phyloP scores from a whole-genome alignment of 2,329 filamentous ascomycete genomes.

The Emericellopsis atlantica region DNA sequence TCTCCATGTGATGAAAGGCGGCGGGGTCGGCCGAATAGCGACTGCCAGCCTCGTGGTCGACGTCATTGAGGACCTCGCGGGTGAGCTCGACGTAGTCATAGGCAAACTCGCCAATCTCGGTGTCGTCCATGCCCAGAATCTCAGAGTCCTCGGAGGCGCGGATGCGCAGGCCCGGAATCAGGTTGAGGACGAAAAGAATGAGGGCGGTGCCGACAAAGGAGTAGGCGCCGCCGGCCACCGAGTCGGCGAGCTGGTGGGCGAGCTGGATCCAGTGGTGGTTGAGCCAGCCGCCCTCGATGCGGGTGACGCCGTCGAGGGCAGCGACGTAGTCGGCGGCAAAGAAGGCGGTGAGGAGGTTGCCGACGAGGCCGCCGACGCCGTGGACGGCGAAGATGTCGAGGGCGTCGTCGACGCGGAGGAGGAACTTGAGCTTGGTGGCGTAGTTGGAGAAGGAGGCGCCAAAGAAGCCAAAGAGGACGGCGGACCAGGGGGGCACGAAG shows the following conservation, averaged over 20 bases:
- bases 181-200: constrained; percentile 70
- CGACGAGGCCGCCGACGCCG: constrained; percentile 63
- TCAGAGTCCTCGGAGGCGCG: constrained; percentile 68
- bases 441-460: constrained; percentile 76
- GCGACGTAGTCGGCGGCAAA: constrained; percentile 81
- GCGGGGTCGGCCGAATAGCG: constrained; percentile 27
- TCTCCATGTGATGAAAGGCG: constrained; percentile 30
- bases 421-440: constrained; percentile 81
- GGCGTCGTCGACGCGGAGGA: constrained; percentile 69
- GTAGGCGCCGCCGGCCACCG: constrained; percentile 61
- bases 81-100: constrained; percentile 86
- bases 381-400: constrained; percentile 84
- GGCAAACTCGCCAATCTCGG: constrained; percentile 88
- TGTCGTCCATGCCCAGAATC: constrained; percentile 75
- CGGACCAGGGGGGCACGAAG: constrained; percentile 74
- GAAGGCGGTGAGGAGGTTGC: constrained; percentile 68
- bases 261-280: constrained; percentile 77
- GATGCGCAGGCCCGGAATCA: constrained; percentile 63
- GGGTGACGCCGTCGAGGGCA: constrained; percentile 57
- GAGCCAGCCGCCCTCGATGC: constrained; percentile 67
- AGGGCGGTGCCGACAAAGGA: constrained; percentile 67
- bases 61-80: constrained; percentile 37
- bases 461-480: constrained; percentile 64
- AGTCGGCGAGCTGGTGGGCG: constrained; percentile 74
- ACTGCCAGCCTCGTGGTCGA: constrained; percentile 28